Evolutionary conservation across 1,284 basidiomycete genomes (phyloP), one percentile per base, ranked within the genome.

Genomic region (Austroboletus novae-zelandiae): DNA sequence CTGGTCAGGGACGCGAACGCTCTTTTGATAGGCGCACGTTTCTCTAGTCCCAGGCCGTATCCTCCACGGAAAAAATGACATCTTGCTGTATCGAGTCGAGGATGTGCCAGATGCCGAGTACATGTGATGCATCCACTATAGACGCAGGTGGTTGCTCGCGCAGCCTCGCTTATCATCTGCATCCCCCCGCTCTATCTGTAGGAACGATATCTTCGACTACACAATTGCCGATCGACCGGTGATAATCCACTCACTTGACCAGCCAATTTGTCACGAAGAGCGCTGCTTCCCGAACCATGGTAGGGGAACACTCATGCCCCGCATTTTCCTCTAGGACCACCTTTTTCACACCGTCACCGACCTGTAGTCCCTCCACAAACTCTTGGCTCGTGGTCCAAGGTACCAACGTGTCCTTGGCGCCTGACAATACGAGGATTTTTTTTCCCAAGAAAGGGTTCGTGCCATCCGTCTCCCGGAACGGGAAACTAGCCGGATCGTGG

Each of bases 371-470:
- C 4, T 79, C 74, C 4, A 86, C 74, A 56, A 87, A 84, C 17
- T 71, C 68, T 44, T 74, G 47, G 49, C 77, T 78, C n/a, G 76
- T 71, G 32, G 62, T 64, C 81, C 82, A 86, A 10, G 83, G 84
- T n/a, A 87, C 84, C 14, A 84, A 53, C 27, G 63, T 62, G 62
- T 86, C 83, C 27, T 66, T 70, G 52, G 66, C 78, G n/a, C 84
- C 89, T 3, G 83, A 83, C 6, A 91, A 66, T 0, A 86, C 79
- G 8, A 91, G 72, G 15, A 92, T 77, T 60, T 80, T 82, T 70
- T 89, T 90, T 1, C 79, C 81, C 1, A 74, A 53, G 65, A 88
- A 91, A 1, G 82, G 81, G 59, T 87, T 86, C 6, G 60, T 55
- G 0, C 29, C 43, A 23, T 72, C 73, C 8, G 54, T 53, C 13